phyloP scores from a whole-genome alignment of 305 asterid genomes.

The Nicotiana rustica region DNA sequence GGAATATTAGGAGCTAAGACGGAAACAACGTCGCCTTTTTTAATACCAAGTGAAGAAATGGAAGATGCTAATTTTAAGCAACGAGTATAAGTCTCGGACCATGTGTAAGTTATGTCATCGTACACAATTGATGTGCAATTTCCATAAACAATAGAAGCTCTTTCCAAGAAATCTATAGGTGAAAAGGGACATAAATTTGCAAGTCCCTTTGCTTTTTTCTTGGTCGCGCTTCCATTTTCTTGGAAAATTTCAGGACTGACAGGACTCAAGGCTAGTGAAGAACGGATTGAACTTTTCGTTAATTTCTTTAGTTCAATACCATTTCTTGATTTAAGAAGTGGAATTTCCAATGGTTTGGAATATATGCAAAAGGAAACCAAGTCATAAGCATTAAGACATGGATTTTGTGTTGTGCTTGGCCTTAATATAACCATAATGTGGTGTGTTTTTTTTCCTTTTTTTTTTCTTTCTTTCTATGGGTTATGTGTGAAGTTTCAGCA shows the following conservation, averaged over 20 bases:
- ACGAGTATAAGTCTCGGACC: constrained; percentile 60
- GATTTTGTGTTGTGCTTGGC: not conserved
- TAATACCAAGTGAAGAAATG: constrained; percentile 54
- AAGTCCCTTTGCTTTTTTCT: not conserved
- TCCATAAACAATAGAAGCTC: constrained; percentile 60
- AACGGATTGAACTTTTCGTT: not conserved
- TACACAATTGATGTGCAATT: constrained; percentile 61
- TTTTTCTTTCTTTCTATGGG: not conserved
- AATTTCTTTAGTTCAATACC: not conserved
- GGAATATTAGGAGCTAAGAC: constrained; percentile 71
- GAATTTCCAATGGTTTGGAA: not conserved
- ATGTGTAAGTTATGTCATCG: constrained; percentile 47
- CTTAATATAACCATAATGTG: not conserved
- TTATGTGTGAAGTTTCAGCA: not conserved
- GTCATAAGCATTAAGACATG: not conserved
- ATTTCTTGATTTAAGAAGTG: not conserved
- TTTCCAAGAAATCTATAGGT: constrained; percentile 59
- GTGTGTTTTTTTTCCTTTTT: not conserved
- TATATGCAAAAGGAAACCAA: not conserved
- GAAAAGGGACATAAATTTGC: constrained; percentile 63
- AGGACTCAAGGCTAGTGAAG: not conserved
- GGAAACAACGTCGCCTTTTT: constrained; percentile 58
- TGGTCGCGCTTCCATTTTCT: not conserved
- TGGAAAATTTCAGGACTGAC: not conserved
- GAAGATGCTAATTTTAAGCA: constrained; percentile 64